These are phyloP conservation scores for Arabidopsis suecica DNA, from an alignment of 345 rosid genomes.

Conservation along the genomic window DNA sequence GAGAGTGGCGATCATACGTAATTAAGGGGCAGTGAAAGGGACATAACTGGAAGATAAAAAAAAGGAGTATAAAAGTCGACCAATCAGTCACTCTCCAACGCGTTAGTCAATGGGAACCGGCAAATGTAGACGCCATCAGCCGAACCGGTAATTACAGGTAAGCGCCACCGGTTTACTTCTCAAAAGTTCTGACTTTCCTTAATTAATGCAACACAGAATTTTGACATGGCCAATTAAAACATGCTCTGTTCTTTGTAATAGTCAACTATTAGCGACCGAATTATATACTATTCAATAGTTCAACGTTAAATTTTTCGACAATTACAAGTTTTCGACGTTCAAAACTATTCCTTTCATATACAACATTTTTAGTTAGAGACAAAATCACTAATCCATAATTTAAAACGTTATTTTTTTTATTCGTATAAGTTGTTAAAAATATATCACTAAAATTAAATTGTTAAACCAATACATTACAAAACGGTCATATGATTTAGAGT, in stretches of 20 bases:
- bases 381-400: no score
- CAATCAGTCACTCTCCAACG: conserved; percentile 17
- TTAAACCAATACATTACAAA: no score
- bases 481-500: no score
- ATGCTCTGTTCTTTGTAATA: not conserved
- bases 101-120: conserved; percentile 29
- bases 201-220: conserved; percentile 1
- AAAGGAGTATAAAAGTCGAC: not conserved
- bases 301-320: not conserved
- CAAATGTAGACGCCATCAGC: conserved; percentile 9
- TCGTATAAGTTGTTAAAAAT: no score
- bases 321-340: no score
- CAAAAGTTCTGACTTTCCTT: conserved; percentile 24
- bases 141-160: conserved; percentile 22
- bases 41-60: not conserved
- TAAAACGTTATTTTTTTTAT: no score
- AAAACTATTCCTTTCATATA: not conserved
- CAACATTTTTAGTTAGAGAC: no score
- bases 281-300: not conserved
- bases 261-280: conserved; percentile 1
- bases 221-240: not conserved
- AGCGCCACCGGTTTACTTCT: conserved; percentile 32
- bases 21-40: not conserved
- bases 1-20: not conserved
- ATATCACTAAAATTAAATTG: no score